A percentile compares a stretch with the other conserved stretches of the same genome.
These are phyloP conservation scores for Tilletia walkeri DNA, from an alignment of 1,284 basidiomycete species.

Conservation along the genomic window DNA sequence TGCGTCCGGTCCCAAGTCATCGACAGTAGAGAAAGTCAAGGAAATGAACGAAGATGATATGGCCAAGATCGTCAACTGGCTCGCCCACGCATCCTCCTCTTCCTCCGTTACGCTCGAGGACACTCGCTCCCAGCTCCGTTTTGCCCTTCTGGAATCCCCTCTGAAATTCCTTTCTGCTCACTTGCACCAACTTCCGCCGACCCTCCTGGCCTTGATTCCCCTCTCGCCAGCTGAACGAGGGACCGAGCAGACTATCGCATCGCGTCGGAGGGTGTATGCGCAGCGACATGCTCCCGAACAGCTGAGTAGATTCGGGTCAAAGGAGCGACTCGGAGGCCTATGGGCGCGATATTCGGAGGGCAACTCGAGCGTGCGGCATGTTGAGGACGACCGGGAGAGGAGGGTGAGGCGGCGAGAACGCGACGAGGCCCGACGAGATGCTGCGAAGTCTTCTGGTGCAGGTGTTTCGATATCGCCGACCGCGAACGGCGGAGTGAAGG, in stretches of 20 bases:
- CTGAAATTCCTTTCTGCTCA: background rate
- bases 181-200: background rate
- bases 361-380: background rate
- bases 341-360: constrained; percentile 10
- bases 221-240: constrained; percentile 8
- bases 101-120: background rate
- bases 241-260: background rate
- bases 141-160: background rate
- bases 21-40: background rate
- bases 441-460: background rate
- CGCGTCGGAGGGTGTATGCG: background rate
- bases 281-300: background rate
- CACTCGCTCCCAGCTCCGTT: background rate
- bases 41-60: no score
- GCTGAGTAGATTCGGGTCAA: background rate
- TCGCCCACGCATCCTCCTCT: constrained; percentile 1
- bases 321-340: background rate
- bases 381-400: constrained; percentile 5
- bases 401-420: background rate
- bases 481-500: background rate
- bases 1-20: background rate
- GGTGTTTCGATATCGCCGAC: background rate
- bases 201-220: background rate
- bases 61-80: background rate
- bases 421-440: background rate